Evolutionary conservation across 1,284 basidiomycete species (phyloP).

Genomic region (Neotropicomus parvogracilis): DNA sequence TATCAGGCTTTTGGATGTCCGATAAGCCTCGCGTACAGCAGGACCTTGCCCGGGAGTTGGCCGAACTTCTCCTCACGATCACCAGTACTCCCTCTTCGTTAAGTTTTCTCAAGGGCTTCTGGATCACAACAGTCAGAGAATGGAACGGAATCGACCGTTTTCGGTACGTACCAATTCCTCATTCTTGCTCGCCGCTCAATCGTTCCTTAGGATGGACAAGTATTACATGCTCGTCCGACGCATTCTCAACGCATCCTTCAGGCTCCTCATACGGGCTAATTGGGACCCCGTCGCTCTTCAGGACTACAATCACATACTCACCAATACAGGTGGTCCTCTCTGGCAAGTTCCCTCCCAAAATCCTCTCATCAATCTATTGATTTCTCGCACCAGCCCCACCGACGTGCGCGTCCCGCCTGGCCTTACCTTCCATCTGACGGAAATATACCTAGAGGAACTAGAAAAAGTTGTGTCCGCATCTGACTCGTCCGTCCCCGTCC

Average conservation of each 20-base stretch:
- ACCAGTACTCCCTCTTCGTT: slow-evolving; percentile 59
- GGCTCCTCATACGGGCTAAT: slow-evolving; percentile 64
- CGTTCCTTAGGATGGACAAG: slow-evolving; percentile 79
- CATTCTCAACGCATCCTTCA: slow-evolving; percentile 84
- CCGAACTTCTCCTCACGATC: slow-evolving; percentile 76
- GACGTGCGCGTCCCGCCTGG: slow-evolving; percentile 77
- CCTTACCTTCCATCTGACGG: slow-evolving; percentile 81
- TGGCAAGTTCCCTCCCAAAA: slow-evolving; percentile 49
- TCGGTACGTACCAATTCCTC: slow-evolving; percentile 48
- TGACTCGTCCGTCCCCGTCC: slow-evolving; percentile 43
- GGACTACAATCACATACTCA: slow-evolving; percentile 69
- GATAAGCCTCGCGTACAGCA: slow-evolving; percentile 98
- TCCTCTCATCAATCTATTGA: slow-evolving; percentile 1
- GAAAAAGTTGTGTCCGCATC: slow-evolving; percentile 58
- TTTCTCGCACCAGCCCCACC: slow-evolving; percentile 48
- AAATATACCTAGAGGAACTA: slow-evolving; percentile 90
- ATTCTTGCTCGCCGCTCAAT: slow-evolving; percentile 7
- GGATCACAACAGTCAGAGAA: slow-evolving; percentile 85
- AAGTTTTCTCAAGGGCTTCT: slow-evolving; percentile 84
- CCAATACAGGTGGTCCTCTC: slow-evolving; percentile 65
- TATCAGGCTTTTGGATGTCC: slow-evolving; percentile 96
- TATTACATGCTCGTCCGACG: slow-evolving; percentile 92
- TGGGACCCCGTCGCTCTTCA: slow-evolving; percentile 63
- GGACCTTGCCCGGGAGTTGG: slow-evolving; percentile 80
- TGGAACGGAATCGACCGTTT: slow-evolving; percentile 91